Conservation (phyloP, 2,329 filamentous ascomycete genomes). For the Aspergillus sojae region DNA sequence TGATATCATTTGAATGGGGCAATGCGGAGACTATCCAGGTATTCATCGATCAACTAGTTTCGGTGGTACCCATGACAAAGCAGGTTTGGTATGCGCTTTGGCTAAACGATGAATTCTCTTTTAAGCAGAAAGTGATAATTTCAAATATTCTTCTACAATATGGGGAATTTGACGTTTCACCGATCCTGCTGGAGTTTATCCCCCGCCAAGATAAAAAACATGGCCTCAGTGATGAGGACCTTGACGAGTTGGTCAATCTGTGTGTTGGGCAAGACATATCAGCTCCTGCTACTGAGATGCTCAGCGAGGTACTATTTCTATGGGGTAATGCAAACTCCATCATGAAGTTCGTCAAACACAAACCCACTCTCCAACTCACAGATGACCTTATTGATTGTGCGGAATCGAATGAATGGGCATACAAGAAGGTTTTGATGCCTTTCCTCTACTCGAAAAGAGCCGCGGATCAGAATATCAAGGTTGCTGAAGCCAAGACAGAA, state of each 20-base stretch:
- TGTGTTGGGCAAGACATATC: neutral
- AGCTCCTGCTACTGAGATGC: neutral
- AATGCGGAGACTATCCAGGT: fast-evolving
- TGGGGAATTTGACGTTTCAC: neutral
- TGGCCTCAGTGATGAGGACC: fast-evolving
- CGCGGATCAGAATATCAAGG: neutral
- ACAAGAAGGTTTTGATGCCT: neutral
- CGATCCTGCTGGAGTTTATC: neutral
- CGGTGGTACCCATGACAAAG: neutral
- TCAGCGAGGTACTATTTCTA: neutral
- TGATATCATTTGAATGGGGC: neutral
- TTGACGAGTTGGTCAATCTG: neutral
- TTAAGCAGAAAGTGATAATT: neutral
- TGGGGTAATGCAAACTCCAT: no score
- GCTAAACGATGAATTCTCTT: neutral
- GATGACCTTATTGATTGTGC: neutral
- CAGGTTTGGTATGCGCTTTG: neutral
- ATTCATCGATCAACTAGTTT: neutral
- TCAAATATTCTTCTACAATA: neutral
- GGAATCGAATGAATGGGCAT: neutral
- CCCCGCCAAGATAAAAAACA: fast-evolving
- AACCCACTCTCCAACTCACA: neutral
- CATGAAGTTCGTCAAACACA: neutral
- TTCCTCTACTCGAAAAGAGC: neutral
- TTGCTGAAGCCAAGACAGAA: neutral